Base-by-base conservation (phyloP, 768 basidiomycete species). In the Boletus sensibilis region DNA sequence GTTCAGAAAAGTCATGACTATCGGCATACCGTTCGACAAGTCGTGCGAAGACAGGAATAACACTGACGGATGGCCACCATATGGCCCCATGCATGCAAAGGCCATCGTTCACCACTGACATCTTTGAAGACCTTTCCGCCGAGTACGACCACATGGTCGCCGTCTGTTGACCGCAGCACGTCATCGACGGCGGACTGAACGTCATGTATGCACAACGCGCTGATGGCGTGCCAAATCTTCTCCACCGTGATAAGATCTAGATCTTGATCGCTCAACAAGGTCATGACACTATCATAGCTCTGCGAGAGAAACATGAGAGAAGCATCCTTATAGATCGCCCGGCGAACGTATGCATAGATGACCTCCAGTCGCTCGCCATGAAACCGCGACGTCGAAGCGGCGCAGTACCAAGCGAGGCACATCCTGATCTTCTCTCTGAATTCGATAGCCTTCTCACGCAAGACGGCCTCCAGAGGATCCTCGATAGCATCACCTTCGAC, bases 221-320 rank as follows among this genome's bases (percentile, higher is more conserved):
- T 60, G 51, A 76, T 62, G 10, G 63, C 62, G 16, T 55, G 49
- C 75, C 73, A 75, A 25, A 76, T 64, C 55, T 67, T 75, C 58
- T 74, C 72, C 35, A 71, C 60, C 4, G 66, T 71, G 12, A 50
- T 41, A 34, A 72, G 53, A 44, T 75, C 74, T 31, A 75, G 62
- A 13, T 60, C 53, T 13, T 64, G 34, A 42, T 73, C 72, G 44
- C 47, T 65, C 39, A 76, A 58, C 50, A 76, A 55, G 13, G 62
- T 60, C 59, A 57, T 56, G 41, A 70, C 72, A 43, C 59, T 63
- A 13, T 60, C 54, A 48, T 76, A 75, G 54, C 58, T 69, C 51
- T 75, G 73, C 3, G 75, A 68, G 37, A 71, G 61, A 45, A 75
- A 65, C 68, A 74, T 74, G n/a, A 77, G 70, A 23, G 68, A 66